phyloP scores from a whole-genome alignment of 106 monocot species.

The Apostasia shenzhenica region DNA sequence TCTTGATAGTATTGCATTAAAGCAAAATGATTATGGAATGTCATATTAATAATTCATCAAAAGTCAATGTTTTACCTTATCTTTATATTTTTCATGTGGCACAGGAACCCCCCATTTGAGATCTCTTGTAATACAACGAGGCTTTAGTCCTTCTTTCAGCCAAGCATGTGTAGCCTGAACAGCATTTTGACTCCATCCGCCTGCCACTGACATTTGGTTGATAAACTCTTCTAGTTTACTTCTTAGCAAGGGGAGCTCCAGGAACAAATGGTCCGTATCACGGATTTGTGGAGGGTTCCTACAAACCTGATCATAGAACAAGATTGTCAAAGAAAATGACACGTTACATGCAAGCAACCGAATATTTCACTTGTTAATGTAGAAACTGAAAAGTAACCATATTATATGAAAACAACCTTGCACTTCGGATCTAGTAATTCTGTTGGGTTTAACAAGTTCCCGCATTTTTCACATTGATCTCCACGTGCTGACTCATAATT shows the following conservation, averaged over 20 bases:
- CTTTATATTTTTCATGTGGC: conserved; percentile 90
- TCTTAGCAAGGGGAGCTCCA: conserved; percentile 73
- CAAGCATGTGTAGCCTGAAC: conserved; percentile 91
- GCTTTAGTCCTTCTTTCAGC: conserved; percentile 85
- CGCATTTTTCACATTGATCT: conserved; percentile 96
- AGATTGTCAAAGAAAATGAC: not conserved
- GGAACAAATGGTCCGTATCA: conserved; percentile 90
- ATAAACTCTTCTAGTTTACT: conserved; percentile 77
- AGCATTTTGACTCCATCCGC: conserved; percentile 91
- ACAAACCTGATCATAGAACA: conserved; percentile 46
- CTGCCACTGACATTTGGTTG: conserved; percentile 49
- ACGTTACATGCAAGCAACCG: not conserved
- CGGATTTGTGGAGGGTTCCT: conserved; percentile 58
- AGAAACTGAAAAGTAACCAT: not conserved
- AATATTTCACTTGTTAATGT: not conserved
- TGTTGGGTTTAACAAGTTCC: conserved; percentile 80
- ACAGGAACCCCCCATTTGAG: conserved; percentile 99
- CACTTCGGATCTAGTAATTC: conserved; percentile 89
- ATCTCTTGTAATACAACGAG: conserved; percentile 94
- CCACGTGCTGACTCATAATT: conserved; percentile 79
- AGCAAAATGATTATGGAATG: not conserved
- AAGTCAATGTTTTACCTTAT: conserved; percentile 45
- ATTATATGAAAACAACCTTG: conserved; percentile 43
- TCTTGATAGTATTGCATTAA: not conserved
- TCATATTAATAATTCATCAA: not conserved